Evolutionary conservation across 352 stramenopile species (phyloP), one percentile per base, ranked within the genome.

Genomic region (Phytopythium helicoides): DNA sequence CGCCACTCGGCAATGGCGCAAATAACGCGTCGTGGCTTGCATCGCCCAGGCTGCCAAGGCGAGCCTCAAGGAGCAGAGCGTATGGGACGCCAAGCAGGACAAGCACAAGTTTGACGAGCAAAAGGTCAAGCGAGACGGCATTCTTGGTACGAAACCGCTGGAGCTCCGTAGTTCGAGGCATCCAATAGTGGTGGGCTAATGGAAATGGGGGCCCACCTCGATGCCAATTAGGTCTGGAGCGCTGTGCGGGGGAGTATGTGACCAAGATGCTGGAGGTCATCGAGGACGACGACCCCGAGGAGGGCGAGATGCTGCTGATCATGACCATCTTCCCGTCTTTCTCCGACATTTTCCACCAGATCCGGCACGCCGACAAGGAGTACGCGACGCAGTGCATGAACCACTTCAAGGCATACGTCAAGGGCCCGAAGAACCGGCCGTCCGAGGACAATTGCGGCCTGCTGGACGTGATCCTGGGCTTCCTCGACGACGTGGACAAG

Each of bases 311-410:
- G 56, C 66, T 86, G 54, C 73, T 95, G 47, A 71, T 94, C 40
- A 90, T 89, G 70, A 80, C 68, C 44, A 45, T 94, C 19, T 96
- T 96, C 52, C 87, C 87, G n/a, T 91, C 81, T 40, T 94, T 96
- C 64, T 81, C 82, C 28, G 71, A 93, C 58, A 86, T 92, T 64
- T 96, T 89, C 62, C 69, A 82, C 22, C 86, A 96, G 55, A 89
- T 96, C 44, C 75, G 76, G 37, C 68, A 61, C 35, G 85, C 68
- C 46, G 86, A 96, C 61, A 65, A 62, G 28, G 85, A 90, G 48
- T 94, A 91, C 54, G 86, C 87, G 23, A 76, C 78, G 48, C 86
- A 96, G 42, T 94, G 78, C 60, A 87, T 95, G 68, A 76, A 81
- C 49, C 86, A 95, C 64, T 96, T 88, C 56, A 77, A 86, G 44